Conservation (phyloP, 2,329 filamentous ascomycete genomes). For the Dactylonectria macrodidyma region DNA sequence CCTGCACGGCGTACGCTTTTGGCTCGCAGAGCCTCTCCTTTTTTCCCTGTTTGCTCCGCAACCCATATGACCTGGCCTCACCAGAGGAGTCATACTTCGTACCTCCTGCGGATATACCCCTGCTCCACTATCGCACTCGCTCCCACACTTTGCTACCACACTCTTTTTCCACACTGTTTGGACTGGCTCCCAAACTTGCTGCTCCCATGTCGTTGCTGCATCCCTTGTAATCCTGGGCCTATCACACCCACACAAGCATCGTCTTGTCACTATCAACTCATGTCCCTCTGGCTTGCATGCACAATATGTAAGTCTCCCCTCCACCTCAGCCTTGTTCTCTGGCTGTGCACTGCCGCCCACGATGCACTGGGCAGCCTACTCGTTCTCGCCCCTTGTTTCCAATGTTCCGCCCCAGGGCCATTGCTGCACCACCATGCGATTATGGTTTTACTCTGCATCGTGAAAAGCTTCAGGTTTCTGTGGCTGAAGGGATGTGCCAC, state of each 20-base stretch:
- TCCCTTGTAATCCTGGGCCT: no score
- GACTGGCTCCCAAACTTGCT: no score
- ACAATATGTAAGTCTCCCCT: conserved; percentile 41
- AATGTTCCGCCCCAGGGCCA: conserved; percentile 8
- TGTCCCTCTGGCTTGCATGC: conserved; percentile 26
- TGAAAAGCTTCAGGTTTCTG: conserved; percentile 25
- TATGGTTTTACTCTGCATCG: conserved; percentile 25
- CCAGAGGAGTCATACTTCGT: conserved; percentile 8
- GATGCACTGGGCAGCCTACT: conserved; percentile 39
- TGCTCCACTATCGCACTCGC: conserved; percentile 10
- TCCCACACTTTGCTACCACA: conserved; percentile 3
- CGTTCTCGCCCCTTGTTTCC: conserved; percentile 26
- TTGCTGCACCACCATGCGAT: conserved; percentile 19
- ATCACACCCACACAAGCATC: no score
- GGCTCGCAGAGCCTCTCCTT: background rate
- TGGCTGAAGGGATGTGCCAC: conserved; percentile 23
- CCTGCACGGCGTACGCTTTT: background rate
- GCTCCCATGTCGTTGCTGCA: background rate
- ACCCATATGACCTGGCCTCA: conserved; percentile 1
- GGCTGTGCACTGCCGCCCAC: conserved; percentile 43
- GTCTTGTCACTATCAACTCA: background rate
- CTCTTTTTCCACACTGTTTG: background rate
- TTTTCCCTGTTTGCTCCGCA: background rate
- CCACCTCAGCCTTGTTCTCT: conserved; percentile 49
- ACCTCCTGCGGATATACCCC: background rate